Base-by-base conservation (phyloP, 139 green algal genomes). In the Chlorella vulgaris region DNA sequence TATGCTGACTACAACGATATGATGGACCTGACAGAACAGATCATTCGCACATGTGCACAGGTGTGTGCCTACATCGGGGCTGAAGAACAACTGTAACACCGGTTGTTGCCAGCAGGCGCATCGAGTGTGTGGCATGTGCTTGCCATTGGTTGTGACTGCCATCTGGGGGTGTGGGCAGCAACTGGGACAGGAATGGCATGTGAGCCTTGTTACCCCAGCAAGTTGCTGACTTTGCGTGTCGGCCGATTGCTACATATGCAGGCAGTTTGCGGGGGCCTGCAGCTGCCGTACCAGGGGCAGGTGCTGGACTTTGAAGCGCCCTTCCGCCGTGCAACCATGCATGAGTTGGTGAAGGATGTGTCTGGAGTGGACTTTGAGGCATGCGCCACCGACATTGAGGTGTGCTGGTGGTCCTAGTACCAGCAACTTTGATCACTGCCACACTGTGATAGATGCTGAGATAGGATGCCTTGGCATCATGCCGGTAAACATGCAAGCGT, bases 1-100 rank as follows among this genome's bases (percentile, higher is more conserved):
- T 99, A 98, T 76, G 94, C 94, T 21, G 97, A 99, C 87, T 98
- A 99, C 85, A 77, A 85, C 29, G 93, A 97, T 88, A 99, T 99
- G 95, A 98, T 99, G 95, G 84, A 91, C 7, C 91, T 99, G 6
- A 97, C 93, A 13, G 97, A 99, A 86, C 81, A 91, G 1, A 82
- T 99, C 31, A 90, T 99, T 5, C 78, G 86, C 15, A 83, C 77
- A 0, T 94, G 87, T 43, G 89, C 91, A 0, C 50, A 69, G 40
- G 87, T 83, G 28, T 43, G 65, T 40, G 31, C 2, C 15, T 71
- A 33, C 33, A 7, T 42, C 29, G 61, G 61, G 26, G 6, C n/a
- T n/a, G n/a, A n/a, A n/a, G n/a, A n/a, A n/a, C n/a, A n/a, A n/a
- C n/a, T n/a, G n/a, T n/a, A n/a, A n/a, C n/a, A n/a, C n/a, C n/a